Evolutionary conservation across 2,329 filamentous ascomycete species (phyloP), one percentile per base, ranked within the genome.

Genomic region (Phialemonium atrogriseum): DNA sequence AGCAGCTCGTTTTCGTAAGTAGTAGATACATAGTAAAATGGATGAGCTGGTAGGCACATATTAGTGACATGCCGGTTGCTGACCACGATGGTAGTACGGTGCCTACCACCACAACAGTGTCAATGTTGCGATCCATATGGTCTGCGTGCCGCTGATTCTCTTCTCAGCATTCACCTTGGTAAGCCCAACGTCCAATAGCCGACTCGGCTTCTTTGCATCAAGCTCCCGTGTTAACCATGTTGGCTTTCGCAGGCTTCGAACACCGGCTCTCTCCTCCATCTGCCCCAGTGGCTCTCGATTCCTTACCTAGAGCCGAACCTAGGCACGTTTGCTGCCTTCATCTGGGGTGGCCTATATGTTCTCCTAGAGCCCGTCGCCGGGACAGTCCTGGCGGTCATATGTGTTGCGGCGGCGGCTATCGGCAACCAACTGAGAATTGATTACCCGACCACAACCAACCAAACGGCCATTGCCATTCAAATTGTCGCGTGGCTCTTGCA

Each of bases 341-440:
- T 72, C 20, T 66, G 73, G 59, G 73, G 81, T 22, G 71, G 71
- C 2, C 73, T 95, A 34, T 98, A 96, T 53, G 70, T 96, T 28
- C 73, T 98, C 14, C 80, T 98, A 50, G 91, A 98, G 53, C 91
- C 91, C 1, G 86, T 96, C 1, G 91, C 91, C 9, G 91, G 91
- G 30, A 78, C 76, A 9, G 62, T 84, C 17, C 64, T 94, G 24
- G 78, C 84, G 5, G 73, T 84, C 4, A 66, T 95, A 19, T 77
- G 94, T 38, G 62, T 96, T 25, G 80, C 64, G 13, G 77, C 74
- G 33, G 81, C 86, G 8, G 86, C 84, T 4, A 77, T 73, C 35
- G 73, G 73, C 36, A 94, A 94, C 55, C 74, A 86, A 46, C 65
- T 91, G 30, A 75, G 83, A 12, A 65, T 70, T 14, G 71, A 74